Conservation (phyloP, 1,284 basidiomycete species). For the Apiotrichum siamense region DNA sequence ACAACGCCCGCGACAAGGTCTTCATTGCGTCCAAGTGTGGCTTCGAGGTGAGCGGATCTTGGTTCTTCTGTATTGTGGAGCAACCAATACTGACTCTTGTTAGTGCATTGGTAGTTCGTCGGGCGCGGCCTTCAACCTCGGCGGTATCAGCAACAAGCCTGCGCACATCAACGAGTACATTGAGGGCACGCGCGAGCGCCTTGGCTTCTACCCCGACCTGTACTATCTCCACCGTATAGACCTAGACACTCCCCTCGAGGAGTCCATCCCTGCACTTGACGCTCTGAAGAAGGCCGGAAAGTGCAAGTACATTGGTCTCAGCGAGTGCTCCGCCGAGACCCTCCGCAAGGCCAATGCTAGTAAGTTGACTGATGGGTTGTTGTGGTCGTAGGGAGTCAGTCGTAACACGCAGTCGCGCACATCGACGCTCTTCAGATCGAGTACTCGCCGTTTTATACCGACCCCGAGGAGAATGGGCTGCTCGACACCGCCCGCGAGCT, state of each 20-base stretch:
- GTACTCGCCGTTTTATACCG: slow-evolving; percentile 48
- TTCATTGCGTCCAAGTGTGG: slow-evolving; percentile 48
- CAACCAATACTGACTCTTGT: no score
- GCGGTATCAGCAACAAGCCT: slow-evolving; percentile 22
- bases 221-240: slow-evolving; percentile 48
- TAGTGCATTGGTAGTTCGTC: slow-evolving; percentile 2
- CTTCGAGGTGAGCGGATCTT: slow-evolving; percentile 26
- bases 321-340: slow-evolving; percentile 56
- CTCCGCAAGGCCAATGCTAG: slow-evolving; percentile 56
- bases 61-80: no score
- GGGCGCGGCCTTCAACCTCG: background rate
- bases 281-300: slow-evolving; percentile 44
- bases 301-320: slow-evolving; percentile 48
- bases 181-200: slow-evolving; percentile 35
- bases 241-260: slow-evolving; percentile 30
- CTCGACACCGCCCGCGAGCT: slow-evolving; percentile 44
- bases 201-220: slow-evolving; percentile 44
- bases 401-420: slow-evolving; percentile 32
- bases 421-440: slow-evolving; percentile 49
- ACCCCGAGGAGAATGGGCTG: slow-evolving; percentile 47
- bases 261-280: slow-evolving; percentile 38
- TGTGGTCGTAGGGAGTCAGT: background rate
- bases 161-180: slow-evolving; percentile 41
- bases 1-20: slow-evolving; percentile 35
- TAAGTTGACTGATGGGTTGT: slow-evolving; percentile 16